phyloP scores from a whole-genome alignment of 352 stramenopile species.

The Aphanomyces cochlioides region DNA sequence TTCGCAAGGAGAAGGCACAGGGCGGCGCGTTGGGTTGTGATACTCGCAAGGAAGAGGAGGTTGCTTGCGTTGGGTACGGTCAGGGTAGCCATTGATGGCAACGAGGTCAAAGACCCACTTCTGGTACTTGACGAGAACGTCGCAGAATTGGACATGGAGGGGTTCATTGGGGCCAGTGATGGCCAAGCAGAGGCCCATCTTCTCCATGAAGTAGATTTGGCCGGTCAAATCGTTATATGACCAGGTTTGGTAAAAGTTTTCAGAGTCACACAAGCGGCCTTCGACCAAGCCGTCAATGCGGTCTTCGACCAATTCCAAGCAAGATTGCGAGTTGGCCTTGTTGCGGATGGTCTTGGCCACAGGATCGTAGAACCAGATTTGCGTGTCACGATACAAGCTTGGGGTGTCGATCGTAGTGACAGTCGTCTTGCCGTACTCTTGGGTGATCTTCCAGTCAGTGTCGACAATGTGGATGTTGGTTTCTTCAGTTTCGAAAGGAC shows the following conservation, averaged over 20 bases:
- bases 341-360: conserved; percentile 50
- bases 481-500: conserved; percentile 34
- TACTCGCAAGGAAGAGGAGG: conserved; percentile 5
- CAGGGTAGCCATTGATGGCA: too few relatives aligned
- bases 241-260: conserved; percentile 67
- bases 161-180: conserved; percentile 49
- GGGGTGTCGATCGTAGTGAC: conserved; percentile 37
- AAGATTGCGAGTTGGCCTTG: conserved; percentile 56
- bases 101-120: conserved; percentile 13
- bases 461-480: conserved; percentile 33
- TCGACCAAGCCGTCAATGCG: conserved; percentile 53
- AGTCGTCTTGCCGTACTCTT: conserved; percentile 39
- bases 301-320: conserved; percentile 53
- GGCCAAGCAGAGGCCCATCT: conserved; percentile 57
- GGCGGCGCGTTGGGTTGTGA: neutral
- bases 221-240: conserved; percentile 46
- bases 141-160: conserved; percentile 42
- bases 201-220: conserved; percentile 41
- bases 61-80: neutral
- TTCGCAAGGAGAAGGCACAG: neutral
- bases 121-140: neutral
- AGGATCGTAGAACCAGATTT: conserved; percentile 64
- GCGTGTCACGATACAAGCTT: conserved; percentile 51
- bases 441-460: conserved; percentile 45
- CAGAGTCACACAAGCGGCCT: conserved; percentile 52